Evolutionary conservation across 1,284 basidiomycete species (phyloP).

Genomic region (Cystobasidium slooffiae): DNA sequence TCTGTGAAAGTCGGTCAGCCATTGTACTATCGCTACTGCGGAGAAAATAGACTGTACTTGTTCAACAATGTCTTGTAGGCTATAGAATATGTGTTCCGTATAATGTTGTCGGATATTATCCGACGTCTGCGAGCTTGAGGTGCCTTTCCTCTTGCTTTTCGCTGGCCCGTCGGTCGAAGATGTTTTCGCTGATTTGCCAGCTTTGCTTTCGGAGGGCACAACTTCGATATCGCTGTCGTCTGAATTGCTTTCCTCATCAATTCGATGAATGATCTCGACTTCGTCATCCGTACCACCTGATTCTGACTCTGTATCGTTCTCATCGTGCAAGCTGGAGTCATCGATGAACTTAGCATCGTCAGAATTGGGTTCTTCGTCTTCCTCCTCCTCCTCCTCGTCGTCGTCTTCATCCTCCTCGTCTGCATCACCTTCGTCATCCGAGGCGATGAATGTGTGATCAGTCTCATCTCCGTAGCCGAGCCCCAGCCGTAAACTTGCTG

Average conservation of each 20-base stretch:
- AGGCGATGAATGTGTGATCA: not conserved
- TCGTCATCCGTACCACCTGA: constrained; percentile 43
- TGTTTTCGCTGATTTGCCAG: not conserved
- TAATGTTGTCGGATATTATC: not conserved
- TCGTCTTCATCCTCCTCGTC: constrained; percentile 39
- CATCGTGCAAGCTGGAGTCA: constrained; percentile 1
- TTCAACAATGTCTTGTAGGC: constrained; percentile 3
- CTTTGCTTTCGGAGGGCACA: not conserved
- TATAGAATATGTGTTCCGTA: constrained; percentile 3
- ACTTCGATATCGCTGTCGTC: constrained; percentile 24
- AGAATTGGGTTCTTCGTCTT: constrained; percentile 37
- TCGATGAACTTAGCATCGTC: not conserved
- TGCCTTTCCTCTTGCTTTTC: not conserved
- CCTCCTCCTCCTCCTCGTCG: constrained; percentile 40
- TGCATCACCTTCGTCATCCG: constrained; percentile 37
- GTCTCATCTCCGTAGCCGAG: constrained; percentile 36
- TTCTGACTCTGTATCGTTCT: constrained; percentile 36
- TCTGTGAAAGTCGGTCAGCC: constrained; percentile 7
- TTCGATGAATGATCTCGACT: constrained; percentile 35
- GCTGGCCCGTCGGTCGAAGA: no score
- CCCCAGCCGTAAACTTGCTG: not conserved
- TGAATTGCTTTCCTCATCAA: constrained; percentile 12
- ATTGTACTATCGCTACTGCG: no score
- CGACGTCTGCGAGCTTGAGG: no score
- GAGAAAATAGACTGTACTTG: not conserved